Conservation (phyloP, 2,329 filamentous ascomycete species). For the Fusarium oxysporum region DNA sequence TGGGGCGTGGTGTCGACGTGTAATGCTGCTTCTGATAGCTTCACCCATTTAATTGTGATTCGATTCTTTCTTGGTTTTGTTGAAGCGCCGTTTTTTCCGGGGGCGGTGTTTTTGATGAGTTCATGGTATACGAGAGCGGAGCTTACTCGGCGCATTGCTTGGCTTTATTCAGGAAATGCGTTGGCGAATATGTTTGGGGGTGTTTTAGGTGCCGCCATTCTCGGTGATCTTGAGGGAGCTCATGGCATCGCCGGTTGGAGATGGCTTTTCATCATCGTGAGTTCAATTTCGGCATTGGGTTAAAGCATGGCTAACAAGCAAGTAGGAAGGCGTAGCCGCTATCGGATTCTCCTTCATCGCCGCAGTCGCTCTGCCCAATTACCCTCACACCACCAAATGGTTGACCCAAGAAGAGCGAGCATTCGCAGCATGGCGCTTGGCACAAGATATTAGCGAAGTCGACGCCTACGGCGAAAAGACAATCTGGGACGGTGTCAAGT, state of each 20-base stretch:
- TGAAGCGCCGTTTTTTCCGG: slow-evolving; percentile 65
- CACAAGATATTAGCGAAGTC: slow-evolving; percentile 60
- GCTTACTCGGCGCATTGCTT: slow-evolving; percentile 68
- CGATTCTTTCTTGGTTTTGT: slow-evolving; percentile 58
- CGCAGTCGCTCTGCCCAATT: slow-evolving; percentile 61
- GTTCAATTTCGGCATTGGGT: background rate
- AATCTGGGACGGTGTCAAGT: slow-evolving; percentile 58
- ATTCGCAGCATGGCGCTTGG: slow-evolving; percentile 64
- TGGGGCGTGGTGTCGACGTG: slow-evolving; percentile 57
- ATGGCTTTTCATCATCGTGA: slow-evolving; percentile 73
- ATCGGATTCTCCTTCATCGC: slow-evolving; percentile 52
- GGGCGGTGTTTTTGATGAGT: slow-evolving; percentile 60
- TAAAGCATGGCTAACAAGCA: too few relatives aligned
- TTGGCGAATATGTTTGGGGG: slow-evolving; percentile 65
- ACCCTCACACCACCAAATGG: slow-evolving; percentile 65
- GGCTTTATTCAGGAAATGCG: slow-evolving; percentile 68
- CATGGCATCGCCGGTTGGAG: slow-evolving; percentile 70
- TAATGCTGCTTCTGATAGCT: slow-evolving; percentile 60
- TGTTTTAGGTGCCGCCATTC: slow-evolving; percentile 61
- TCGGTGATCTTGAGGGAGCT: slow-evolving; percentile 57
- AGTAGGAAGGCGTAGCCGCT: slow-evolving; percentile 53
- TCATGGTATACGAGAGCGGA: slow-evolving; percentile 59
- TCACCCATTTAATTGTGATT: slow-evolving; percentile 56
- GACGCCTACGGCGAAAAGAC: slow-evolving; percentile 53
- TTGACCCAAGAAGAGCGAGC: slow-evolving; percentile 61